phyloP scores from a whole-genome alignment of 305 asterid genomes.

The Solanum aculeatissimum region DNA sequence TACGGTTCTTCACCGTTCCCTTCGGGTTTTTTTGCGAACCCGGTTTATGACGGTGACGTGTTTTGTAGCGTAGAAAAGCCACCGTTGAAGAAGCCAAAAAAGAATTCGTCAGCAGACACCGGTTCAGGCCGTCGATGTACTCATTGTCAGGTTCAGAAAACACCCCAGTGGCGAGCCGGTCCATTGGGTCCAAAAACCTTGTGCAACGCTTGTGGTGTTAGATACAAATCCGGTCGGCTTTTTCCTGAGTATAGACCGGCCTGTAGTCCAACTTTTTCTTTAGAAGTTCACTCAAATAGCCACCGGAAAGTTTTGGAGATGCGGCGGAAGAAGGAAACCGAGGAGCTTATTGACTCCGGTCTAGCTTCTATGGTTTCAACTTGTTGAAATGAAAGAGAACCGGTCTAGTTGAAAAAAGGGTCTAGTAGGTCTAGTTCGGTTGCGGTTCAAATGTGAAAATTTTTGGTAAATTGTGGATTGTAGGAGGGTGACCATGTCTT shows the following conservation, averaged over 20 bases:
- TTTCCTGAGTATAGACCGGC: constrained; percentile 93
- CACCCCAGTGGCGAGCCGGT: constrained; percentile 99
- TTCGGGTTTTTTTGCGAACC: constrained; percentile 14
- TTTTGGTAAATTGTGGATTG: constrained; percentile 25
- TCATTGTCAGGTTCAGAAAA: constrained; percentile 93
- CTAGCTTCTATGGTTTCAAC: constrained; percentile 21
- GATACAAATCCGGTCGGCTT: constrained; percentile 91
- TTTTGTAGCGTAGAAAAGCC: constrained; percentile 45
- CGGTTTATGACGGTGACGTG: constrained; percentile 37
- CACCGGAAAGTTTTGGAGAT: constrained; percentile 96
- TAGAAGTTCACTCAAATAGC: constrained; percentile 69
- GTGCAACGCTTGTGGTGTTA: constrained; percentile 96
- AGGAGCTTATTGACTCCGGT: constrained; percentile 21
- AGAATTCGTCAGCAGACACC: constrained; percentile 31
- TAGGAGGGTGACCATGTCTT: background rate
- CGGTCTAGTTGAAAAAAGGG: constrained; percentile 13
- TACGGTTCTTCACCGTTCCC: constrained; percentile 37
- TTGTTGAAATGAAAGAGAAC: constrained; percentile 15
- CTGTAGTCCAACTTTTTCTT: constrained; percentile 88
- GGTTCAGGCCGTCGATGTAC: constrained; percentile 60
- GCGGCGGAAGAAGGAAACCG: constrained; percentile 59
- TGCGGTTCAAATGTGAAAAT: constrained; percentile 35
- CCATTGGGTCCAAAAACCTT: constrained; percentile 87
- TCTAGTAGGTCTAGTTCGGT: constrained; percentile 8
- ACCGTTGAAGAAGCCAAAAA: constrained; percentile 53